Percentiles rank a stretch among this genome's conserved stretches.
These are phyloP conservation scores for Astrephomene gubernaculifera DNA, from an alignment of 139 green algal species.

Conservation along the genomic window DNA sequence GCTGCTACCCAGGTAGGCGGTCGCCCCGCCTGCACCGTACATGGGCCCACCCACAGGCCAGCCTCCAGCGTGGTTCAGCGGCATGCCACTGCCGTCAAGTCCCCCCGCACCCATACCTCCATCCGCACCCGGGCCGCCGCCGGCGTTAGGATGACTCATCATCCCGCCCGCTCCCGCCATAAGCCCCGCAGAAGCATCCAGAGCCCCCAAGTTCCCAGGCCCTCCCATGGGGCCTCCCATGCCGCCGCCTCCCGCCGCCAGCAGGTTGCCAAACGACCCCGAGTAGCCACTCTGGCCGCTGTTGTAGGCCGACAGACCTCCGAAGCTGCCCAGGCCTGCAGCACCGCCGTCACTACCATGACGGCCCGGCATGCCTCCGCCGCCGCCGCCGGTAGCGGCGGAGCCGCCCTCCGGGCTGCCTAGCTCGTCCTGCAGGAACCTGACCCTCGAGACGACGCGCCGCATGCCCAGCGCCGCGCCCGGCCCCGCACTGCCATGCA, in stretches of 20 bases:
- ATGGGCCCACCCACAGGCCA: background rate
- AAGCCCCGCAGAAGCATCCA: background rate
- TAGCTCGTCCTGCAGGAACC: background rate
- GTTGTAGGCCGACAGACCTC: background rate
- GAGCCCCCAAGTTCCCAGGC: too few relatives aligned
- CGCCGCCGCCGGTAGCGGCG: background rate
- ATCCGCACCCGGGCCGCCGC: background rate
- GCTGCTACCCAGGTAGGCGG: background rate
- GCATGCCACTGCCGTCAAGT: background rate
- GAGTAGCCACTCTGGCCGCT: background rate
- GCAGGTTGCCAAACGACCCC: constrained; percentile 31
- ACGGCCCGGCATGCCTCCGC: background rate
- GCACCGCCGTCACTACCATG: too few relatives aligned
- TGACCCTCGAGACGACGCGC: constrained; percentile 20
- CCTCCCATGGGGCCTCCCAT: constrained; percentile 2
- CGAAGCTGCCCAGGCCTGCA: background rate
- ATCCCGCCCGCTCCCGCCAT: background rate
- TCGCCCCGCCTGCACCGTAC: background rate
- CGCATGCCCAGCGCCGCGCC: constrained; percentile 23
- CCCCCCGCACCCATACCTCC: background rate
- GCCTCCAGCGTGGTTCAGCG: background rate
- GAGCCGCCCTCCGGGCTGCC: background rate
- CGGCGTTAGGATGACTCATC: too few relatives aligned
- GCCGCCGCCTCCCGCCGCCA: background rate
- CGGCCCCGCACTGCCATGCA: background rate